These are phyloP conservation scores for Aspergillus sclerotiicarbonarius DNA, from an alignment of 495 filamentous ascomycete genomes.

Conservation along the genomic window DNA sequence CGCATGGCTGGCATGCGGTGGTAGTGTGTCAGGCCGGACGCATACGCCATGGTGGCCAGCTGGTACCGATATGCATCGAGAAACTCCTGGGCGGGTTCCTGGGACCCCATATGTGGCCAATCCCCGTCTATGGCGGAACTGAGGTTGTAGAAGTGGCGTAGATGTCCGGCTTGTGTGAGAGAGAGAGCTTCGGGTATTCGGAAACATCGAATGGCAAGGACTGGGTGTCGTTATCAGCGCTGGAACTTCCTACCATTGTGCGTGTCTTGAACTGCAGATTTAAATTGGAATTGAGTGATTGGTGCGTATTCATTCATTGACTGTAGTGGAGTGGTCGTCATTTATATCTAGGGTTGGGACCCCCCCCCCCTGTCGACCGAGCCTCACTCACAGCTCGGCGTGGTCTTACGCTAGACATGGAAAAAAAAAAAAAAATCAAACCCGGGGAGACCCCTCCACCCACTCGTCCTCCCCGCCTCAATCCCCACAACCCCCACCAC, in stretches of 20 bases:
- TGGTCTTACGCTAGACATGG: too few species aligned
- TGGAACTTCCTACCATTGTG: too few species aligned
- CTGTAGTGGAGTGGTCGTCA: too few species aligned
- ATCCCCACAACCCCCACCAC: not conserved
- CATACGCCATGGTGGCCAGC: slow-evolving; percentile 38
- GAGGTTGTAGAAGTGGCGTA: slow-evolving; percentile 41
- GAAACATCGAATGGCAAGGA: not conserved
- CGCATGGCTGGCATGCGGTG: slow-evolving; percentile 32
- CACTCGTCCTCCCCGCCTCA: not conserved
- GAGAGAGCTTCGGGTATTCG: slow-evolving; percentile 42
- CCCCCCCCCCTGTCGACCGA: not conserved
- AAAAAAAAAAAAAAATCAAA: not conserved
- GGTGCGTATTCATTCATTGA: too few species aligned
- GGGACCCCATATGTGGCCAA: slow-evolving; percentile 35
- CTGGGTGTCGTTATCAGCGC: too few species aligned
- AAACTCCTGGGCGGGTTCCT: slow-evolving; percentile 35
- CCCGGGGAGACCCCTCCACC: not conserved
- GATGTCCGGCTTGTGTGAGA: slow-evolving; percentile 33
- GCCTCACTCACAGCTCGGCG: not conserved
- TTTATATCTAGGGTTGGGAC: too few species aligned
- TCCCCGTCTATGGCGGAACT: slow-evolving; percentile 28
- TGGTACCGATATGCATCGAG: slow-evolving; percentile 38
- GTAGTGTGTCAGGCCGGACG: slow-evolving; percentile 26
- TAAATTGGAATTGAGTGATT: too few species aligned
- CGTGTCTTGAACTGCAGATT: too few species aligned